phyloP scores from a whole-genome alignment of 257 asterid genomes.

The Eucommia ulmoides region DNA sequence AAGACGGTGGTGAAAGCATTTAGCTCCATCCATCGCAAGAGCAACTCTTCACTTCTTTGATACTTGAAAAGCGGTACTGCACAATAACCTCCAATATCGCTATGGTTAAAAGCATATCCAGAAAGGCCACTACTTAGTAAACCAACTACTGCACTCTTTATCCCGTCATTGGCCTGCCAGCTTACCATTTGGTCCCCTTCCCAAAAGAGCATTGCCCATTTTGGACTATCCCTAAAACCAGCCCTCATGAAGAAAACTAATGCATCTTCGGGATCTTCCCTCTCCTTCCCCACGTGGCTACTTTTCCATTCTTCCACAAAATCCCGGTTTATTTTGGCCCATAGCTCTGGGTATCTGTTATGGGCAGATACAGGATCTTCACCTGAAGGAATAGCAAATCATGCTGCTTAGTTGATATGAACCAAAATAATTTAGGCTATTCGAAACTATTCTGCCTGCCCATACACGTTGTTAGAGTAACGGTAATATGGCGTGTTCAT shows the following conservation, averaged over 20 bases:
- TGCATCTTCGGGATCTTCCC: slow-evolving; percentile 28
- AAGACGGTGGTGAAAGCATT: slow-evolving; percentile 81
- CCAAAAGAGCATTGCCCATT: slow-evolving; percentile 85
- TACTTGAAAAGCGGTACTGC: slow-evolving; percentile 73
- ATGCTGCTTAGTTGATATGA: background rate
- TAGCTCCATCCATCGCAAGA: slow-evolving; percentile 88
- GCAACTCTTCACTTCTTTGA: slow-evolving; percentile 74
- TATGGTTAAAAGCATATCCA: slow-evolving; percentile 85
- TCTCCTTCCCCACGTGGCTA: slow-evolving; percentile 17
- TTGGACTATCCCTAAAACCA: slow-evolving; percentile 72
- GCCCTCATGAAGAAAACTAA: slow-evolving; percentile 96
- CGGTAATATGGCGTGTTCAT: no score
- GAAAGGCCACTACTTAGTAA: slow-evolving; percentile 79
- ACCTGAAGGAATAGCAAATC: slow-evolving; percentile 27
- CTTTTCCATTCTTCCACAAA: slow-evolving; percentile 76
- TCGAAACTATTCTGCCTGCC: no score
- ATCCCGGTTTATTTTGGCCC: slow-evolving; percentile 79
- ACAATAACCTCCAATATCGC: slow-evolving; percentile 95
- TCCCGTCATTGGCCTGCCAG: slow-evolving; percentile 95
- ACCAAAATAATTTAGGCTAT: no score
- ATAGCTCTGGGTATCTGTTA: slow-evolving; percentile 81
- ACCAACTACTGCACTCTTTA: slow-evolving; percentile 86
- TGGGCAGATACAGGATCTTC: slow-evolving; percentile 91
- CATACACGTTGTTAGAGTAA: no score
- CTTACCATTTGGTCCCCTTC: slow-evolving; percentile 99